Percentiles rank a stretch among this genome's conserved stretches.
These are phyloP conservation scores for Heracleum sosnowskyi DNA, from an alignment of 129 eudicot genomes.

Conservation along the genomic window DNA sequence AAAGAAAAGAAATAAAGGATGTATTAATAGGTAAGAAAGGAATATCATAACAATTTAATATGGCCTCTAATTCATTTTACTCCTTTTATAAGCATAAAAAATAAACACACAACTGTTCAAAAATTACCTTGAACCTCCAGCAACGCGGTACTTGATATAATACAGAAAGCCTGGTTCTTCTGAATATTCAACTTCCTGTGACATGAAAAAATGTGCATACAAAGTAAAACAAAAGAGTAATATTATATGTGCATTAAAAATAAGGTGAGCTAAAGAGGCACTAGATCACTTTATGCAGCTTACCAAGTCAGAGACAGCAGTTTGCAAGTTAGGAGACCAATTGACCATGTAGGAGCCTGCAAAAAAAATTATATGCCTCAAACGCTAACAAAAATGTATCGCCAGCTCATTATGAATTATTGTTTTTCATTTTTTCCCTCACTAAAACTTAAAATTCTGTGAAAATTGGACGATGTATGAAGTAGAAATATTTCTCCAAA, in stretches of 20 bases:
- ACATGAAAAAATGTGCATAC: conserved; percentile 6
- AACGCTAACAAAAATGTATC: not conserved
- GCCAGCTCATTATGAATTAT: not conserved
- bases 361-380: conserved; percentile 17
- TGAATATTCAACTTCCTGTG: conserved; percentile 94
- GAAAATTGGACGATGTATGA: not conserved
- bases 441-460: not conserved
- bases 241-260: not conserved
- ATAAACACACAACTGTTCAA: not conserved
- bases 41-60: not conserved
- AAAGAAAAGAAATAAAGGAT: not conserved
- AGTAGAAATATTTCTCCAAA: not conserved
- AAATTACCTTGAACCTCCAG: conserved; percentile 87
- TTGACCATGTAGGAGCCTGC: conserved; percentile 98
- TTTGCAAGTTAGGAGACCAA: conserved; percentile 97
- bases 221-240: conserved; percentile 4
- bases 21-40: not conserved
- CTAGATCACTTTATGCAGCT: not conserved
- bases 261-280: not conserved
- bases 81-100: not conserved
- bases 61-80: not conserved
- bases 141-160: conserved; percentile 95
- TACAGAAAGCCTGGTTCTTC: conserved; percentile 94
- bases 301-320: conserved; percentile 99
- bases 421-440: not conserved